These are phyloP conservation scores for Colletotrichum sidae DNA, from an alignment of 2,329 filamentous ascomycete genomes.

Conservation along the genomic window DNA sequence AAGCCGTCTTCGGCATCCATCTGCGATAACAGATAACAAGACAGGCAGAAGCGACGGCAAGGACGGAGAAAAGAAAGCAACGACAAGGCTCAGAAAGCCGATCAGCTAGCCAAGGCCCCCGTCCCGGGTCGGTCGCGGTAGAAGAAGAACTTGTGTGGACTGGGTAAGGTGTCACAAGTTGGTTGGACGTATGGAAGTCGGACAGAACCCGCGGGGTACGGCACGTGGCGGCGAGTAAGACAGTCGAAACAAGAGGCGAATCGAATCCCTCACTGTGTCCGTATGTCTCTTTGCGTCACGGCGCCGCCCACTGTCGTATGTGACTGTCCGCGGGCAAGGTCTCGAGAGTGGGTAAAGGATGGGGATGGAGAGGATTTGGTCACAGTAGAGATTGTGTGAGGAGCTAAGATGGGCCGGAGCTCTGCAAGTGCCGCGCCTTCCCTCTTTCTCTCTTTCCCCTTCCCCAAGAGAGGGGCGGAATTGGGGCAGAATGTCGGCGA, in stretches of 20 bases:
- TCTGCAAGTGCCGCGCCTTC: conserved; percentile 21
- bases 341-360: conserved; percentile 27
- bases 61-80: not conserved
- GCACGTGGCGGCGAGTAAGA: too few relatives aligned
- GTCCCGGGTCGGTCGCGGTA: conserved; percentile 32
- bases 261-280: too few relatives aligned
- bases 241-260: too few relatives aligned
- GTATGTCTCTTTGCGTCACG: too few relatives aligned
- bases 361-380: conserved; percentile 4
- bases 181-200: not conserved
- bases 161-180: not conserved
- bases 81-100: conserved; percentile 21
- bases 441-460: not conserved
- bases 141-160: not conserved
- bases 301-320: too few relatives aligned
- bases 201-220: conserved; percentile 2
- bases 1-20: conserved; percentile 36
- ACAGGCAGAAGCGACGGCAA: conserved; percentile 15
- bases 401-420: conserved; percentile 28
- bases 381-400: conserved; percentile 17
- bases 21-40: conserved; percentile 16
- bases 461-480: conserved; percentile 2
- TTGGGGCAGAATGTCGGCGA: conserved; percentile 33
- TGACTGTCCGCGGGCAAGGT: conserved; percentile 15
- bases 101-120: conserved; percentile 22